Base-by-base conservation (phyloP, 257 asterid species). In the Misopates orontium region DNA sequence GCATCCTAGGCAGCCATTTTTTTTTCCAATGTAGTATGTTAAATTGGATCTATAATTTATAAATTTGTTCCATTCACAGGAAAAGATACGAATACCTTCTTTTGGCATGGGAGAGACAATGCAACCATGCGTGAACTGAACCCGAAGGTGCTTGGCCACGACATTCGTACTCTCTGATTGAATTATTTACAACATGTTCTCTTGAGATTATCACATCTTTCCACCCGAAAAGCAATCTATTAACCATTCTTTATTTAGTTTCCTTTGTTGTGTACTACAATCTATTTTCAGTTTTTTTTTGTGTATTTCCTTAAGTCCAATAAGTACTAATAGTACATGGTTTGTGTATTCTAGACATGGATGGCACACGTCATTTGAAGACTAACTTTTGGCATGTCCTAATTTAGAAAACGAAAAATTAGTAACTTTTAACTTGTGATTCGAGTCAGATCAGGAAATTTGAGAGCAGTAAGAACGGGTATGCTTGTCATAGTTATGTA, bases 41-140 rank as follows among this genome's bases (percentile, higher is more conserved):
- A 60, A 56, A 19, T 62, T 58, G 48, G 58, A 39, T 62, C 28
- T 59, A 58, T 60, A 13, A 59, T 18, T 61, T 24, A 45, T n/a
- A 50, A 15, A 22, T 67, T 56, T 62, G 10, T 70, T 73, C 18
- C 70, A 40, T 76, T 71, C 58, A 40, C 84, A 94, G 99, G 99
- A 68, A 88, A 85, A 74, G 79, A 80, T 64, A 77, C 20, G 14
- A 73, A 87, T 71, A 83, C 91, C 83, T 94, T 88, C 68, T 94
- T 62, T 79, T 94, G 99, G 99, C 99, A 94, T 69, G 99, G 99
- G 66, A 88, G 99, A 71, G 97, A 90, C 62, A 73, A 65, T 65
- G 64, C 73, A 19, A 88, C 91, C 64, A 70, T 23, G 50, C 95
- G 83, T 31, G 97, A 94, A 79, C 86, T 94, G 71, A 94, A 94